phyloP scores from a whole-genome alignment of 1,284 basidiomycete genomes.

The Peniophora sp. region DNA sequence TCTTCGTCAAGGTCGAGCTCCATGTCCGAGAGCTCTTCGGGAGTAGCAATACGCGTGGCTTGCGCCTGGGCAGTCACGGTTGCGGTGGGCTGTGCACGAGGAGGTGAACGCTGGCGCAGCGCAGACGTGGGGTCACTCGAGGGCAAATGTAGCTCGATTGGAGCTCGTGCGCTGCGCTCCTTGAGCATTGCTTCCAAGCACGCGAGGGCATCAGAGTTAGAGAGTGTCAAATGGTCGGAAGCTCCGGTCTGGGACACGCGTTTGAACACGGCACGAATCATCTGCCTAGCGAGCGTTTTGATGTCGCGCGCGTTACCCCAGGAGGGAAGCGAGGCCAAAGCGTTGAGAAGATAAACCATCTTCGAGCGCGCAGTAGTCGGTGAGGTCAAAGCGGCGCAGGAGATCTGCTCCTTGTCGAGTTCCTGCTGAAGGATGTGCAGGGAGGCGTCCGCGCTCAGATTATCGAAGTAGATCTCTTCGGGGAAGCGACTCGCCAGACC shows the following conservation, averaged over 20 bases:
- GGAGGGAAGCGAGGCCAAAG: constrained; percentile 36
- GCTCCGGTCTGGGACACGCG: background rate
- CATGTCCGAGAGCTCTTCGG: no score
- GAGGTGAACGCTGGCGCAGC: background rate
- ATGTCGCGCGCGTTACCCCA: constrained; percentile 54
- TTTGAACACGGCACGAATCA: background rate
- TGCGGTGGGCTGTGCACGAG: background rate
- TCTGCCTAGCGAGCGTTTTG: background rate
- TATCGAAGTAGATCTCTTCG: constrained; percentile 45
- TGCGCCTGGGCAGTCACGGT: background rate
- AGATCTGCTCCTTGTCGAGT: constrained; percentile 35
- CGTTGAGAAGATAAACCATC: no score
- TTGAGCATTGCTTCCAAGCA: background rate
- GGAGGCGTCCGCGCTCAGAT: constrained; percentile 43
- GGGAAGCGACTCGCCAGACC: constrained; percentile 64
- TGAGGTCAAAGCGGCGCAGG: no score
- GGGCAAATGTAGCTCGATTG: background rate
- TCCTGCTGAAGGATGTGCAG: constrained; percentile 39
- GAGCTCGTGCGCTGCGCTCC: background rate
- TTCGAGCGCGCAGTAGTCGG: no score
- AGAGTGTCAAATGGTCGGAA: background rate
- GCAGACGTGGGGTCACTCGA: background rate
- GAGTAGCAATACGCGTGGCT: no score
- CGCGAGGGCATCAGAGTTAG: background rate
- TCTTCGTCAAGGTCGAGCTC: no score